These are phyloP conservation scores for Penicillium verrucosum DNA, from an alignment of 2,329 filamentous ascomycete species.

Conservation along the genomic window DNA sequence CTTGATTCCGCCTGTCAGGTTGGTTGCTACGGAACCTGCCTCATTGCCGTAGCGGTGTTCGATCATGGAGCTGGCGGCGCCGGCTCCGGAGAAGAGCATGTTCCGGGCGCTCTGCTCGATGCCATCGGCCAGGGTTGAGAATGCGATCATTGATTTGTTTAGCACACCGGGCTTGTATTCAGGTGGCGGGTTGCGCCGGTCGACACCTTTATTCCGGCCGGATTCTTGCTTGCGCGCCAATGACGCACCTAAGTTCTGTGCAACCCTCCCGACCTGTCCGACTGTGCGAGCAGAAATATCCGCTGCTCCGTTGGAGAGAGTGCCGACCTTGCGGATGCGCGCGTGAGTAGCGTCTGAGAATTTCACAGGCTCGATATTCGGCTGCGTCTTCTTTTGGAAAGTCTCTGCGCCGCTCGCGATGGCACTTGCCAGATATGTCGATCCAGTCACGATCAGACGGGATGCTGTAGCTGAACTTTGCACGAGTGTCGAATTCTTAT, in stretches of 20 bases:
- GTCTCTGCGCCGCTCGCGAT: constrained; percentile 73
- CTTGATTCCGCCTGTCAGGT: constrained; percentile 82
- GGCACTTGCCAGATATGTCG: constrained; percentile 72
- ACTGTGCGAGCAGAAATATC: constrained; percentile 81
- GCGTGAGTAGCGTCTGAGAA: constrained; percentile 83
- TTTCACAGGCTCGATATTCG: constrained; percentile 74
- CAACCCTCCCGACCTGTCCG: constrained; percentile 74
- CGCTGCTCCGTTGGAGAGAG: constrained; percentile 75
- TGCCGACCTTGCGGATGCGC: constrained; percentile 83
- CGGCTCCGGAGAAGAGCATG: constrained; percentile 69
- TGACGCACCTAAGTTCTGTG: constrained; percentile 83
- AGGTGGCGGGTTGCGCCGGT: constrained; percentile 65
- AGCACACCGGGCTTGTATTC: constrained; percentile 84
- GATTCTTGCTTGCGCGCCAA: constrained; percentile 62
- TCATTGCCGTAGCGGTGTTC: constrained; percentile 85
- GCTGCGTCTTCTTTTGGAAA: constrained; percentile 77
- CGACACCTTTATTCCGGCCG: constrained; percentile 58
- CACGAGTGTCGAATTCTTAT: constrained; percentile 80
- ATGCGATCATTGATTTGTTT: constrained; percentile 96
- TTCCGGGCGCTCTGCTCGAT: constrained; percentile 82
- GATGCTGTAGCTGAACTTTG: constrained; percentile 84
- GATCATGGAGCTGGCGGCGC: constrained; percentile 80
- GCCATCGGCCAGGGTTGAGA: constrained; percentile 89
- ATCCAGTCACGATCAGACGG: constrained; percentile 85
- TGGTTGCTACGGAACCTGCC: constrained; percentile 71